Evolutionary conservation across 176 grass and related monocot species (phyloP).

Genomic region (Zea mays): DNA sequence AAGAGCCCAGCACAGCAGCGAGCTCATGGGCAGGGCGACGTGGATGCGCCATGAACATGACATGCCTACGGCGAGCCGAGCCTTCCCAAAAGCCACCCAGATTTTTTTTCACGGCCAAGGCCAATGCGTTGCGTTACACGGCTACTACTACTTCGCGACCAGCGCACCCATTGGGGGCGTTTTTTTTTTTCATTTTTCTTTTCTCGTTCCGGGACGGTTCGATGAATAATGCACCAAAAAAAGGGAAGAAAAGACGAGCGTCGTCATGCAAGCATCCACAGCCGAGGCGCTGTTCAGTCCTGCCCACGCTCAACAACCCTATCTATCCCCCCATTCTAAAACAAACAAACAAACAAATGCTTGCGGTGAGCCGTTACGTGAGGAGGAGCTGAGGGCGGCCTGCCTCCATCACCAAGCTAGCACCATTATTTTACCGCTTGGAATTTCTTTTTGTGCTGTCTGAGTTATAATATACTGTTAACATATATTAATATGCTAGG

Average conservation of each 20-base stretch:
- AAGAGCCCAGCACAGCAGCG: not conserved
- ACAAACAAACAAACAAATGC: too few species aligned
- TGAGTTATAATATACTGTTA: too few species aligned
- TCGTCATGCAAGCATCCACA: not conserved
- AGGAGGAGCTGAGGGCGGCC: not conserved
- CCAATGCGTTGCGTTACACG: not conserved
- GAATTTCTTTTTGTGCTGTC: too few species aligned
- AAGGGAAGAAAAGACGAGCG: not conserved
- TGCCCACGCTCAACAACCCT: not conserved
- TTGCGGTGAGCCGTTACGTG: not conserved
- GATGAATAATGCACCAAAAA: not conserved
- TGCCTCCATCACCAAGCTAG: not conserved
- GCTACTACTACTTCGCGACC: not conserved
- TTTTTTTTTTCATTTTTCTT: not conserved
- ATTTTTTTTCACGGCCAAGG: conserved; percentile 7
- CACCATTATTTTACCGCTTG: too few species aligned
- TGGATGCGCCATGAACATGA: not conserved
- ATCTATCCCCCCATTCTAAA: too few species aligned
- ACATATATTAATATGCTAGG: too few species aligned
- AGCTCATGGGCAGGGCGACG: not conserved
- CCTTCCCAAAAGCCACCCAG: not conserved
- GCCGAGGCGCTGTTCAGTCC: not conserved
- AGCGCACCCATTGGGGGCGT: too few species aligned
- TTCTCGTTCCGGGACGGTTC: not conserved
- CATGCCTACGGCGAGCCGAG: not conserved